phyloP scores from a whole-genome alignment of 1,284 basidiomycete species.

The Apiotrichum domesticum region DNA sequence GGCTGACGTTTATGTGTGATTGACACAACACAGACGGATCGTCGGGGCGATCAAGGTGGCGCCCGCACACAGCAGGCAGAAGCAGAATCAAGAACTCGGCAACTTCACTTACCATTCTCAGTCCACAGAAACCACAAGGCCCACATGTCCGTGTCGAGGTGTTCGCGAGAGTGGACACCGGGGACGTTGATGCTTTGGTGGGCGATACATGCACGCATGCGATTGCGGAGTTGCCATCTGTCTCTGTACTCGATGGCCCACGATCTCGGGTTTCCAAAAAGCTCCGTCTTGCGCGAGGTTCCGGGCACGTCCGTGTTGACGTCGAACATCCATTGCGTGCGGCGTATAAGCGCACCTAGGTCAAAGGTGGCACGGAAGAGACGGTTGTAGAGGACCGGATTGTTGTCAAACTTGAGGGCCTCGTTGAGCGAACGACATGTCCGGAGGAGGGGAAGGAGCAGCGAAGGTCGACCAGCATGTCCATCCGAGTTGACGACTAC shows the following conservation, averaged over 20 bases:
- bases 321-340: conserved; percentile 38
- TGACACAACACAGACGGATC: too few relatives aligned
- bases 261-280: conserved; percentile 32
- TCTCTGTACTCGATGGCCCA: conserved; percentile 42
- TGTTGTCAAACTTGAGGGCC: conserved; percentile 38
- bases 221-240: conserved; percentile 34
- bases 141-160: conserved; percentile 43
- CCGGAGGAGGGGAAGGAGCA: conserved; percentile 32
- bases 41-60: too few relatives aligned
- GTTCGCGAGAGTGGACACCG: conserved; percentile 21
- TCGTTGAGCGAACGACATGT: conserved; percentile 34
- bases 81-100: too few relatives aligned
- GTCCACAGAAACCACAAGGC: conserved; percentile 48
- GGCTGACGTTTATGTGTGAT: too few relatives aligned
- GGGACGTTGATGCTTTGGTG: conserved; percentile 26
- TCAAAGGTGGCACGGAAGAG: conserved; percentile 47
- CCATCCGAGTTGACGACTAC: conserved; percentile 25
- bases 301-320: conserved; percentile 13
- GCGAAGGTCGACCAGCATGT: conserved; percentile 20
- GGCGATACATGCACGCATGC: conserved; percentile 36
- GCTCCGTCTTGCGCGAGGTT: conserved; percentile 12
- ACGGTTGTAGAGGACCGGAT: conserved; percentile 45
- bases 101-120: conserved; percentile 46
- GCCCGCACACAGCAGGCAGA: too few relatives aligned
- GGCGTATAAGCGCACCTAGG: conserved; percentile 30